phyloP scores from a whole-genome alignment of 805 yeast genomes.

The Starmerella stellata region DNA sequence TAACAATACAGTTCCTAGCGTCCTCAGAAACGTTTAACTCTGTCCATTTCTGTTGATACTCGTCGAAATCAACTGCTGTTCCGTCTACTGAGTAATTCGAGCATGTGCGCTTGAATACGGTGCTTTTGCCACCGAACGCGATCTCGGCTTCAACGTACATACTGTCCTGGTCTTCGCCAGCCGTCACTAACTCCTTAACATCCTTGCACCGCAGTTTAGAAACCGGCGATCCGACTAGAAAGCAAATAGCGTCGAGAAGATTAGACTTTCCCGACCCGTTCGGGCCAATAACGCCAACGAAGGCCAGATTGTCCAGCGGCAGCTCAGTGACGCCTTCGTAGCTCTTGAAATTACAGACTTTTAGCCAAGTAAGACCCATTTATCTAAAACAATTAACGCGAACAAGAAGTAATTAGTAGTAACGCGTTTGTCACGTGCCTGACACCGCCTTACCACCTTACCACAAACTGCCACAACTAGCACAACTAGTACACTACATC shows the following conservation, averaged over 20 bases:
- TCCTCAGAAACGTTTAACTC: conserved; percentile 67
- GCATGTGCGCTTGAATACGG: conserved; percentile 10
- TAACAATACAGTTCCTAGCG: conserved; percentile 80
- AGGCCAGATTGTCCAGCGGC: conserved; percentile 51
- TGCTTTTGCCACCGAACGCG: conserved; percentile 1
- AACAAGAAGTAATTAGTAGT: too few relatives aligned
- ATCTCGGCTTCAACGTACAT: conserved; percentile 10
- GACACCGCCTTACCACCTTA: too few relatives aligned
- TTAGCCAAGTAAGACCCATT: conserved; percentile 5
- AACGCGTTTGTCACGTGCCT: too few relatives aligned
- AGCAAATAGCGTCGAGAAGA: conserved; percentile 93
- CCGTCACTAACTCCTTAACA: conserved; percentile 59
- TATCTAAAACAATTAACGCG: too few relatives aligned
- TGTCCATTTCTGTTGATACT: conserved; percentile 49
- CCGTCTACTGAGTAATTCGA: conserved; percentile 9
- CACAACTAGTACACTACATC: too few relatives aligned
- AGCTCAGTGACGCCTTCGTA: conserved; percentile 58
- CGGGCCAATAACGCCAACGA: conserved; percentile 92
- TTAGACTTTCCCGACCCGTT: conserved; percentile 96
- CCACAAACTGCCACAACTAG: too few relatives aligned
- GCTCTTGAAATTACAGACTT: conserved; percentile 57
- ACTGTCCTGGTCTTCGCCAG: conserved; percentile 31
- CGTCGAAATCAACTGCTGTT: conserved; percentile 16
- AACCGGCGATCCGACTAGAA: conserved; percentile 73
- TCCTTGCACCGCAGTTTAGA: conserved; percentile 56